These are phyloP conservation scores for Cryptococcus wingfieldii DNA, from an alignment of 1,284 basidiomycete species.

Conservation along the genomic window DNA sequence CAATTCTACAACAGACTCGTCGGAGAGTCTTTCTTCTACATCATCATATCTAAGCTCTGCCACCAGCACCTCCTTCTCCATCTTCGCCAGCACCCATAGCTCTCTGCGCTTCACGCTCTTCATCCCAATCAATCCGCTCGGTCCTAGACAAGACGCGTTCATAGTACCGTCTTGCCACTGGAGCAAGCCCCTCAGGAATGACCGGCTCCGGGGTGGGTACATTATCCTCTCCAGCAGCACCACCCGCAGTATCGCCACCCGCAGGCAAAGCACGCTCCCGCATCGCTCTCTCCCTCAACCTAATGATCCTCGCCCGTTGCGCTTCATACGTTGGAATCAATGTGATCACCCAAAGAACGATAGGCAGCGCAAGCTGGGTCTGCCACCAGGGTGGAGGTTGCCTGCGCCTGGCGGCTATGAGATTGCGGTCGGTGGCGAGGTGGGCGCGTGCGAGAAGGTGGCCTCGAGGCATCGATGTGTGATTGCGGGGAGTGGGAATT, in stretches of 20 bases:
- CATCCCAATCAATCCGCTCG: slow-evolving; percentile 47
- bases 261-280: slow-evolving; percentile 15
- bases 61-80: slow-evolving; percentile 22
- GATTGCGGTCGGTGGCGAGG: no score
- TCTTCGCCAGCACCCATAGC: slow-evolving; percentile 37
- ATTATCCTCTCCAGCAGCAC: neutral
- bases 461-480: slow-evolving; percentile 4
- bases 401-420: no score
- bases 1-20: no score
- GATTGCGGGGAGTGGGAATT: neutral
- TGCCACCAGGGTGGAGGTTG: slow-evolving; percentile 5
- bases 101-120: slow-evolving; percentile 42
- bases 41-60: neutral
- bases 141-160: slow-evolving; percentile 26
- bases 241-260: neutral
- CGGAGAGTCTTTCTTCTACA: no score
- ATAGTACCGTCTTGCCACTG: slow-evolving; percentile 33
- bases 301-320: slow-evolving; percentile 31
- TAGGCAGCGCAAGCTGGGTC: slow-evolving; percentile 37
- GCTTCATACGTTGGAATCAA: slow-evolving; percentile 41
- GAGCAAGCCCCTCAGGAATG: slow-evolving; percentile 28
- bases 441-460: slow-evolving; percentile 14
- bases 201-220: slow-evolving; percentile 5
- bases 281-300: slow-evolving; percentile 37
- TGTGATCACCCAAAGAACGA: slow-evolving; percentile 41